A percentile compares a stretch with the other conserved stretches of the same genome.
These are phyloP conservation scores for Crinitomyces ghanaensis DNA, from an alignment of 805 yeast genomes.

Conservation along the genomic window DNA sequence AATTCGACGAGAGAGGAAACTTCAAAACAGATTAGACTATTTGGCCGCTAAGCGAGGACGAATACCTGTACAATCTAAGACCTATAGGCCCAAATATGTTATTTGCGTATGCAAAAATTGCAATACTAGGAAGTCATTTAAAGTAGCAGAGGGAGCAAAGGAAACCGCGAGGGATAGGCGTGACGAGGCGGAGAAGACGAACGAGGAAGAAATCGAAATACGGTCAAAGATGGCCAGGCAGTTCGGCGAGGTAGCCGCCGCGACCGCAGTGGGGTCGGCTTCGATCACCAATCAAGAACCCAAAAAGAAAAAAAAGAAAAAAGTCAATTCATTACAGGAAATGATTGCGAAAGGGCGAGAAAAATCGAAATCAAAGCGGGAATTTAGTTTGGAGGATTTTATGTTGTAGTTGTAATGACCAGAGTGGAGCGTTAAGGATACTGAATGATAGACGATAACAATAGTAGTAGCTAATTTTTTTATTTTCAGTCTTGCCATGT, in stretches of 20 bases:
- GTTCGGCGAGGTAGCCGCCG: neutral
- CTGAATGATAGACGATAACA: no score
- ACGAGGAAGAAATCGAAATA: neutral
- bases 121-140: neutral
- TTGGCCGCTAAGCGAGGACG: neutral
- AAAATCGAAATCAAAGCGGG: neutral
- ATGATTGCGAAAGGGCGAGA: constrained; percentile 8
- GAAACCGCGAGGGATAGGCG: neutral
- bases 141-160: neutral
- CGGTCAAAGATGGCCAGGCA: neutral
- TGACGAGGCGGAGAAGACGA: neutral
- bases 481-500: neutral
- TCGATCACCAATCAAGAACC: no score
- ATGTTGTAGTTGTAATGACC: constrained; percentile 5
- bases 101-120: neutral
- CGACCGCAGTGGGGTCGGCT: constrained; percentile 1
- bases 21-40: neutral
- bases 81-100: neutral
- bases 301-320: constrained; percentile 8
- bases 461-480: neutral
- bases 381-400: constrained; percentile 4
- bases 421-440: no score
- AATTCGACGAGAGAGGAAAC: neutral
- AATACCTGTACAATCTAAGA: neutral
- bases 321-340: constrained; percentile 8